Evolutionary conservation across 2,329 filamentous ascomycete genomes (phyloP).

Genomic region (Aschersonia sp.): DNA sequence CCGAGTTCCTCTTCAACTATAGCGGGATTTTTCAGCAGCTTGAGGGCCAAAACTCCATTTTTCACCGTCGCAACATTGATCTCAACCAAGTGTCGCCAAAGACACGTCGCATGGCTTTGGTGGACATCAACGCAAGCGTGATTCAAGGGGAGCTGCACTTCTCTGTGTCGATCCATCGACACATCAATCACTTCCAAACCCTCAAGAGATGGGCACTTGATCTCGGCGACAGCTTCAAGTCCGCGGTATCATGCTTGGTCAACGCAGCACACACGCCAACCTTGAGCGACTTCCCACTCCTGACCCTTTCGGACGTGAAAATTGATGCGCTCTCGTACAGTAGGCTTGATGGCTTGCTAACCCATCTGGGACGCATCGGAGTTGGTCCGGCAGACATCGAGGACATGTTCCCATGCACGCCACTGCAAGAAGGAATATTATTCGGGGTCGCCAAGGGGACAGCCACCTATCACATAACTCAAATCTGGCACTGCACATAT

Average conservation of each 20-base stretch:
- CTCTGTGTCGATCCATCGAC: background rate
- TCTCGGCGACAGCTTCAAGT: background rate
- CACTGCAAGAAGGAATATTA: slow-evolving; percentile 2
- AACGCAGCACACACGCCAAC: background rate
- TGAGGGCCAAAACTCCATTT: slow-evolving; percentile 17
- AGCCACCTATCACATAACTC: background rate
- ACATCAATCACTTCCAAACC: background rate
- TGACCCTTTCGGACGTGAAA: background rate
- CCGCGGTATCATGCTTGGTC: background rate
- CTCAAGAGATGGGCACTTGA: background rate
- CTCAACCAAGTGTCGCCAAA: background rate
- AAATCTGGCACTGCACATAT: background rate
- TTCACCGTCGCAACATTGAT: slow-evolving; percentile 1
- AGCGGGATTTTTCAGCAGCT: slow-evolving; percentile 26
- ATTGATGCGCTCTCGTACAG: background rate
- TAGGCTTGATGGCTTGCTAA: background rate
- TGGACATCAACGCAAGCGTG: background rate
- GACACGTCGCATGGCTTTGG: background rate
- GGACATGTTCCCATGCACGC: slow-evolving; percentile 1
- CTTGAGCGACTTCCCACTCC: background rate
- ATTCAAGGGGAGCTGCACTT: background rate
- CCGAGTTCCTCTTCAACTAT: slow-evolving; percentile 35
- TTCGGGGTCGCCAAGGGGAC: background rate
- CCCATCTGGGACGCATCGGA: background rate
- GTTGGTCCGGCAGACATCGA: background rate